Evolutionary conservation across 345 rosid genomes (phyloP).

Genomic region (Syzygium jambos): DNA sequence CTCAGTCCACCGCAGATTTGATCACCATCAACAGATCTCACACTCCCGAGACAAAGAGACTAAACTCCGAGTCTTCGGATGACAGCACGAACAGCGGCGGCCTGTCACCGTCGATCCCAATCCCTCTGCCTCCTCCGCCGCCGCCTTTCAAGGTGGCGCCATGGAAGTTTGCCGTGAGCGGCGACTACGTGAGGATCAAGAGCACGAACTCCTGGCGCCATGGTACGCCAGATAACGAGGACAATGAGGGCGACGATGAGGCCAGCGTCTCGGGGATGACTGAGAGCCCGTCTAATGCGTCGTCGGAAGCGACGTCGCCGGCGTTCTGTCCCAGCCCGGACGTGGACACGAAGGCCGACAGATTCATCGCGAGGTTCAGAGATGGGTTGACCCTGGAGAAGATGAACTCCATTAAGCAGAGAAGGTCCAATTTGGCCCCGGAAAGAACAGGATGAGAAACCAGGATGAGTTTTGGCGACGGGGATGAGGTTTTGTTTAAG

Average conservation of each 20-base stretch:
- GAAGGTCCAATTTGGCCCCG: slow-evolving; percentile 63
- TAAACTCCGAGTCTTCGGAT: slow-evolving; percentile 6
- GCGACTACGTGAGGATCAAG: slow-evolving; percentile 63
- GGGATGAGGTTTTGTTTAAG: not conserved
- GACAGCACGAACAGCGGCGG: slow-evolving; percentile 27
- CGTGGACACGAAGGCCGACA: slow-evolving; percentile 73
- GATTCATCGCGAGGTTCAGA: slow-evolving; percentile 75
- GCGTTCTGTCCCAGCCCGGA: slow-evolving; percentile 81
- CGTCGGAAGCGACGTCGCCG: not conserved
- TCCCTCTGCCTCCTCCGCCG: slow-evolving; percentile 77
- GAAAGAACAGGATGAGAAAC: not conserved
- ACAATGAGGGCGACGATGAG: slow-evolving; percentile 14
- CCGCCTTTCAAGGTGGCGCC: slow-evolving; percentile 68
- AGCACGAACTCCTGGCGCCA: slow-evolving; percentile 45
- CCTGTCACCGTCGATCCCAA: slow-evolving; percentile 41
- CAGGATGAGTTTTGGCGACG: not conserved
- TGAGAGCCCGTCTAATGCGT: not conserved
- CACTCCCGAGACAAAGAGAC: slow-evolving; percentile 17
- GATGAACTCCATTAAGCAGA: slow-evolving; percentile 43
- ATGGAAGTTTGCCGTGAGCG: slow-evolving; percentile 49
- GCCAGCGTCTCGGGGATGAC: slow-evolving; percentile 9
- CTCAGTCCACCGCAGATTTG: slow-evolving; percentile 11
- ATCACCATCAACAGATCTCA: slow-evolving; percentile 12
- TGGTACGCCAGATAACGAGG: slow-evolving; percentile 50
- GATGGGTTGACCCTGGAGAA: slow-evolving; percentile 73